Percentiles rank a stretch among this genome's conserved stretches.
phyloP scores from a whole-genome alignment of 2,329 filamentous ascomycete species.

The Orbilia ellipsospora region DNA sequence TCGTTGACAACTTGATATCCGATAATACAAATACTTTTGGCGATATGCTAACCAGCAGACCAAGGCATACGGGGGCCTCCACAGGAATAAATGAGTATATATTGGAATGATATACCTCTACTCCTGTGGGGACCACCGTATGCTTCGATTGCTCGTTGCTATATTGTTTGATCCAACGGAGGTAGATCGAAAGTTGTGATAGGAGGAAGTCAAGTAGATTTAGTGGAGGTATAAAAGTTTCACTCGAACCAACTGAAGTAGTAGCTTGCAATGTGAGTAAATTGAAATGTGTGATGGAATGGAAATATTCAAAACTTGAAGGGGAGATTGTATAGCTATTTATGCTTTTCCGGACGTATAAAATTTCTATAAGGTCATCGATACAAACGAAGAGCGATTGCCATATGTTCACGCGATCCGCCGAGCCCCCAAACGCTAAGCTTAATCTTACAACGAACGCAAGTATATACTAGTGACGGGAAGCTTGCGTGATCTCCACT shows the following conservation, averaged over 20 bases:
- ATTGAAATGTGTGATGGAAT: slow-evolving; percentile 21
- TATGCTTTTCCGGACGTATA: slow-evolving; percentile 13
- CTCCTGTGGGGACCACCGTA: slow-evolving; percentile 56
- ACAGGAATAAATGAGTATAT: slow-evolving; percentile 54
- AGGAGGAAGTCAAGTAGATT: not conserved
- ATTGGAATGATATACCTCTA: slow-evolving; percentile 56
- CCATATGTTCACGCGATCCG: not conserved
- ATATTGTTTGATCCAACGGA: not conserved
- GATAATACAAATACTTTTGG: not conserved
- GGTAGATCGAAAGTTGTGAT: not conserved
- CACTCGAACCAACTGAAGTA: too few relatives aligned
- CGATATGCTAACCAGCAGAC: slow-evolving; percentile 19
- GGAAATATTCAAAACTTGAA: not conserved
- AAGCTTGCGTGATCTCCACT: slow-evolving; percentile 18
- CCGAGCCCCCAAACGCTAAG: not conserved
- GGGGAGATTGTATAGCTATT: slow-evolving; percentile 19
- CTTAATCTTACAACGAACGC: slow-evolving; percentile 29
- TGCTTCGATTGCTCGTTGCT: slow-evolving; percentile 37
- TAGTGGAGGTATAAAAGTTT: not conserved
- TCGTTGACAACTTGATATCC: slow-evolving; percentile 40
- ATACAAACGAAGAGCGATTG: too few relatives aligned
- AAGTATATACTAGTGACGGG: slow-evolving; percentile 11
- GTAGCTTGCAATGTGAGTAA: not conserved
- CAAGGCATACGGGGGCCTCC: slow-evolving; percentile 52
- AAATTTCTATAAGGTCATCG: not conserved